Evolutionary conservation across 148 eudicot genomes (phyloP).

Genomic region (Mesembryanthemum crystallinum): DNA sequence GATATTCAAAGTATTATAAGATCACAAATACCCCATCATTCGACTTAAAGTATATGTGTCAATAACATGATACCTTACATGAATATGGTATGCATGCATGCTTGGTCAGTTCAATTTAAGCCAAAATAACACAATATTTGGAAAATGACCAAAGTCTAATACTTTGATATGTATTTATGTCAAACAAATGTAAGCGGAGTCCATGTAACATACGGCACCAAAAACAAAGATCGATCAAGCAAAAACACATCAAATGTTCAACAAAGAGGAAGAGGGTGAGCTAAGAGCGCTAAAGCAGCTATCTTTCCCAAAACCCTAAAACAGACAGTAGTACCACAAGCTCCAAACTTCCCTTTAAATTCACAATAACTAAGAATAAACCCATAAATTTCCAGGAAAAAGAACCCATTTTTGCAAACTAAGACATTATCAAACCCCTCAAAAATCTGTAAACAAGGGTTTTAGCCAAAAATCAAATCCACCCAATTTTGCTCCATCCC

Average conservation of each 20-base stretch:
- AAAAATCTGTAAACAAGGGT: background rate
- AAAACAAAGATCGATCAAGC: background rate
- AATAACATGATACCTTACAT: background rate
- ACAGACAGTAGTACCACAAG: background rate
- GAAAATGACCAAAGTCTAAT: too few species aligned
- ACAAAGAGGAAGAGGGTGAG: background rate
- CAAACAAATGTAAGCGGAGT: background rate
- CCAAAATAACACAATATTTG: background rate
- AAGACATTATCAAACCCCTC: background rate
- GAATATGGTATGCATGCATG: background rate
- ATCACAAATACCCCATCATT: background rate
- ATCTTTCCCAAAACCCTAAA: conserved; percentile 23
- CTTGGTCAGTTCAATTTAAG: background rate
- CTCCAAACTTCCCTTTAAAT: background rate
- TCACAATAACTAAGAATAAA: background rate
- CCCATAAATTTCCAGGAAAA: background rate
- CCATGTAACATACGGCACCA: background rate
- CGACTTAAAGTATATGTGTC: background rate
- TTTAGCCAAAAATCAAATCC: background rate
- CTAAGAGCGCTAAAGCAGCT: background rate
- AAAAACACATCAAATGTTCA: background rate
- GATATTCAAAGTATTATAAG: background rate
- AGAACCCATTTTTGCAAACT: background rate
- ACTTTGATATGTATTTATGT: too few species aligned
- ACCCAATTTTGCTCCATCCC: background rate